These are phyloP conservation scores for Bidens hawaiensis DNA, from an alignment of 140 eudicot species.

Conservation along the genomic window DNA sequence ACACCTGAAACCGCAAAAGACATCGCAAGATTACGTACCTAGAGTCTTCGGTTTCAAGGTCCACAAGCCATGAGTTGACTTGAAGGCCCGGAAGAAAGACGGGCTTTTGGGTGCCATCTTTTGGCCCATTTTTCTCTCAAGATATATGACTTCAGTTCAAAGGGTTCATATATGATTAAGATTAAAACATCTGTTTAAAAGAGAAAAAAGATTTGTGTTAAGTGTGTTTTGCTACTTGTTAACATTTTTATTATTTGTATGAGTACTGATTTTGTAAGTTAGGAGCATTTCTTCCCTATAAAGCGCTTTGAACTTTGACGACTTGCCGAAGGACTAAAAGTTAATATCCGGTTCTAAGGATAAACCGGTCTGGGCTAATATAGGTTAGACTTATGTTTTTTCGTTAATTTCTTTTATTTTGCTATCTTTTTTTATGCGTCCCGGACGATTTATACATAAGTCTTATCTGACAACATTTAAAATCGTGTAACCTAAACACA, in stretches of 20 bases:
- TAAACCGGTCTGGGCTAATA: background rate
- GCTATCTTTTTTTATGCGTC: too few relatives aligned
- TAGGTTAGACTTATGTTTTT: background rate
- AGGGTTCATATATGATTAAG: constrained; percentile 22
- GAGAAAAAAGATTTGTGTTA: background rate
- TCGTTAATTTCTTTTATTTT: too few relatives aligned
- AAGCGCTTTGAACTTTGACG: constrained; percentile 21
- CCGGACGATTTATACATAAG: too few relatives aligned
- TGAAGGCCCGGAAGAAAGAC: constrained; percentile 4
- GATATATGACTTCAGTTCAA: background rate
- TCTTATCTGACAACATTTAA: too few relatives aligned
- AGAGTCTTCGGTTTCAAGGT: constrained; percentile 51
- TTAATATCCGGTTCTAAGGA: background rate
- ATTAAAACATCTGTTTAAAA: constrained; percentile 21
- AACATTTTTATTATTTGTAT: constrained; percentile 8
- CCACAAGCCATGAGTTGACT: constrained; percentile 38
- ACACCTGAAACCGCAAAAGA: constrained; percentile 45
- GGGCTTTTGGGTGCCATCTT: background rate
- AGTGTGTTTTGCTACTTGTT: constrained; percentile 15
- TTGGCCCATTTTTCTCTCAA: constrained; percentile 15
- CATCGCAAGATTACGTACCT: constrained; percentile 46
- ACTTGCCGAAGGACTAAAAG: constrained; percentile 8
- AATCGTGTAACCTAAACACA: too few relatives aligned
- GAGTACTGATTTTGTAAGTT: constrained; percentile 27
- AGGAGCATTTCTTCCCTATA: background rate